Evolutionary conservation across 2,329 filamentous ascomycete species (phyloP), one percentile per base, ranked within the genome.

Genomic region (Penicillium sp.): DNA sequence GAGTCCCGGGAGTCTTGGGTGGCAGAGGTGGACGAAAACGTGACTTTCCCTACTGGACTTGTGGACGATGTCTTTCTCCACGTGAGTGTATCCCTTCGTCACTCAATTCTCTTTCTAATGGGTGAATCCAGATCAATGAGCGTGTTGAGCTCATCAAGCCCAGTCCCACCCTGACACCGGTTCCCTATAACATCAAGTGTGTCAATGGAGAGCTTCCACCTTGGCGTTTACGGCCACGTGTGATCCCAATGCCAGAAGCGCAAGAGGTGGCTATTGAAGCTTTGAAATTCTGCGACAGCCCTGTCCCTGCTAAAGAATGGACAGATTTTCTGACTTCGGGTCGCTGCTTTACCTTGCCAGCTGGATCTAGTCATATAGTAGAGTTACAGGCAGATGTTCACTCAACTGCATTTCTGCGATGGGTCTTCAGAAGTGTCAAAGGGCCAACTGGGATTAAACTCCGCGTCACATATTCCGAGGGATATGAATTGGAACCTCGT

Each of bases 51-150:
- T 1, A 63, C 56, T 29, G 70, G 69, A 0, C 53, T 69, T 31
- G 52, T 68, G 0, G 74, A 78, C 26, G 76, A 79, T 59, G 70
- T 68, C 1, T 79, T 79, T 57, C 67, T 79, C 3, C 75, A 79
- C 65, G 73, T 77, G 61, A 65, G 68, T 39, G 3, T 22, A 8
- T 19, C 3, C 19, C 50, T 3, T 10, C 3, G 6, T 24, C 13
- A 4, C 16, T 43, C 35, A 5, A 14, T 24, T 24, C 19, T 8
- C 6, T 10, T 6, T 39, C 24, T 53, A 31, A 56, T 14, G 10
- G 19, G 13, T 5, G 2, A 11, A 3, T 27, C 7, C 13, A 69
- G 67, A 69, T 67, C 47, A 65, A 62, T 50, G 67, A 69, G 27
- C 66, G 66, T 14, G 51, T 67, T 14, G 11, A 26, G 13, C 58